Evolutionary conservation across 305 asterid genomes (phyloP), one percentile per base, ranked within the genome.

Genomic region (Fraxinus dipetala): DNA sequence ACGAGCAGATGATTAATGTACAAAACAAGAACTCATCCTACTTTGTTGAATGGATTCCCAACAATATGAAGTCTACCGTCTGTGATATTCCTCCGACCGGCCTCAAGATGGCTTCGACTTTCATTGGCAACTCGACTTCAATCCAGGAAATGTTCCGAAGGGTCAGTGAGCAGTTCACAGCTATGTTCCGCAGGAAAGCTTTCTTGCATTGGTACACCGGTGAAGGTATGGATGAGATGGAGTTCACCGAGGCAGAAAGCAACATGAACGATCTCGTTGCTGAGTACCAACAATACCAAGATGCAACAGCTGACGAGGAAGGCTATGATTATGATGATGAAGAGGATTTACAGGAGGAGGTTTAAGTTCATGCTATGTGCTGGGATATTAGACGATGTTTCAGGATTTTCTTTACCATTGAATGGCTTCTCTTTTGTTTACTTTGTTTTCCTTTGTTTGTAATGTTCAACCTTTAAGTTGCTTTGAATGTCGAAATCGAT

Each of bases 221-320:
- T 4, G 94, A 91, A 54, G 94, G 92, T n/a, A 91, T 91, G 91
- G 94, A 91, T 3, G 94, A 89, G 86, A 89, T 88, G 94, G 93
- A 91, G 73, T 91, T 91, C 59, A 89, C 94, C 0, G 94, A 89
- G 84, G 92, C 91, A 18, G 92, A 91, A 81, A 87, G 91, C 78
- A 91, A 91, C 88, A 91, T 89, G 94, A 91, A 91, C 0, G 94
- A 91, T 75, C 83, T 91, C 85, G 94, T 89, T 54, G 85, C 94
- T 1, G 91, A 91, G 80, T 91, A 91, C 82, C 94, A 91, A 75
- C 94, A 91, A 16, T 89, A 88, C 67, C 94, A 89, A 74, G 93
- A 91, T 74, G 94, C 94, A 16, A 85, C 91, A 6, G 93, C 93
- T 0, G 93, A 90, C 7, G 93, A 90, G 81, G 91, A 88, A 10